Percentiles rank a stretch among this genome's conserved stretches.
Evolutionary conservation across 495 filamentous ascomycete genomes (phyloP).

Genomic region (Clohesyomyces aquaticus): DNA sequence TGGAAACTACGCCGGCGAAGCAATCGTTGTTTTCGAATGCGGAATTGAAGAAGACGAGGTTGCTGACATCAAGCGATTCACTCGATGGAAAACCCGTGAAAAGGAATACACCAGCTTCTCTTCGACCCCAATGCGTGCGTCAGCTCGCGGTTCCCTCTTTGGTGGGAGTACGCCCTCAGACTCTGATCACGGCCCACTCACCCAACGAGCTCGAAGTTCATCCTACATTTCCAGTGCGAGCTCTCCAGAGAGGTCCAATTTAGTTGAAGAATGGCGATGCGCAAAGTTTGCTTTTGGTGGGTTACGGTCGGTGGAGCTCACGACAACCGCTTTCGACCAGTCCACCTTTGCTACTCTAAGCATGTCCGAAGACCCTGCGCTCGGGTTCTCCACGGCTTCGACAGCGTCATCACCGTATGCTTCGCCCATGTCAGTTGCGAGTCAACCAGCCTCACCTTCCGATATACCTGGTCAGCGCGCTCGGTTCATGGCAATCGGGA

Average conservation of each 20-base stretch:
- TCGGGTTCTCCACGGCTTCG: conserved; percentile 60
- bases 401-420: conserved; percentile 60
- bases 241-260: conserved; percentile 36
- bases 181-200: not conserved
- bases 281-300: conserved; percentile 62
- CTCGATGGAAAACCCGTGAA: conserved; percentile 49
- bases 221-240: conserved; percentile 28
- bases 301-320: conserved; percentile 62
- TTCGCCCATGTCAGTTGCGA: conserved; percentile 59
- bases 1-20: conserved; percentile 71
- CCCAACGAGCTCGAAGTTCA: conserved; percentile 30
- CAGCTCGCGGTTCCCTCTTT: conserved; percentile 48
- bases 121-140: not conserved
- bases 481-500: conserved; percentile 80
- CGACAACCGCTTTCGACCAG: conserved; percentile 71
- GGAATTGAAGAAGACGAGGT: conserved; percentile 62
- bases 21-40: conserved; percentile 71
- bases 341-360: conserved; percentile 73
- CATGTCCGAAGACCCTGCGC: conserved; percentile 73
- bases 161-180: conserved; percentile 38
- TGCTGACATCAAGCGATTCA: conserved; percentile 58
- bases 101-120: conserved; percentile 3
- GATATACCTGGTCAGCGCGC: conserved; percentile 82
- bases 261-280: conserved; percentile 63
- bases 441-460: conserved; percentile 47